phyloP scores from a whole-genome alignment of 2,329 filamentous ascomycete species.

The Alternaria triticina region DNA sequence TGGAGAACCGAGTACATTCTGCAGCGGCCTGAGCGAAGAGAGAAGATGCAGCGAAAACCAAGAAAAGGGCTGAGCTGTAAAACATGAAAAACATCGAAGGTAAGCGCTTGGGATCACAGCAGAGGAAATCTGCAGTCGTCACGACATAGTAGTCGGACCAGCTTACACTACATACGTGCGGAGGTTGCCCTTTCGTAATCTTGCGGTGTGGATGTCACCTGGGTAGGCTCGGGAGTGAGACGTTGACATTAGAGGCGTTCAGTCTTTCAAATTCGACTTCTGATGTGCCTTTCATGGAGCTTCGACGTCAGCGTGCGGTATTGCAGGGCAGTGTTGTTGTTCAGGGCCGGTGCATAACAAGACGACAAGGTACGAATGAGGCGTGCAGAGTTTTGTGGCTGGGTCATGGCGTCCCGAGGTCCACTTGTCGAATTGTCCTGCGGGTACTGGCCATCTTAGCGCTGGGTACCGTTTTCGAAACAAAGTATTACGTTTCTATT shows the following conservation, averaged over 20 bases:
- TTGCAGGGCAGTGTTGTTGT: neutral
- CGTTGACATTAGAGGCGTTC: neutral
- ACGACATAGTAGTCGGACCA: neutral
- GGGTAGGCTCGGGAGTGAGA: neutral
- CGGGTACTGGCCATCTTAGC: neutral
- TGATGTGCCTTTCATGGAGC: neutral
- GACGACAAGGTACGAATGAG: neutral
- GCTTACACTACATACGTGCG: neutral
- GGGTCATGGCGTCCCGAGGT: neutral
- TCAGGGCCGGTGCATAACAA: neutral
- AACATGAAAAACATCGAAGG: neutral
- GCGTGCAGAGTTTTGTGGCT: constrained; percentile 1
- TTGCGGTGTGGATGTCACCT: neutral
- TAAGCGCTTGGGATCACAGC: neutral
- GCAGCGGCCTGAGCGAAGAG: neutral
- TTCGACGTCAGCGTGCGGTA: neutral
- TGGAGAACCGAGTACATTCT: constrained; percentile 17
- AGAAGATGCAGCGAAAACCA: neutral
- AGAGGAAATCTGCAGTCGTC: neutral
- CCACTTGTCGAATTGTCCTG: neutral
- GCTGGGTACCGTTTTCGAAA: neutral
- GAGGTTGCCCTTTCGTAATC: neutral
- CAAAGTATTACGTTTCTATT: neutral
- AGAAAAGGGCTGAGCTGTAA: neutral
- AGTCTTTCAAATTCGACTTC: neutral